A percentile compares a stretch with the other conserved stretches of the same genome.
phyloP scores from a whole-genome alignment of 306 rosid genomes.

The Begonia masoniana region DNA sequence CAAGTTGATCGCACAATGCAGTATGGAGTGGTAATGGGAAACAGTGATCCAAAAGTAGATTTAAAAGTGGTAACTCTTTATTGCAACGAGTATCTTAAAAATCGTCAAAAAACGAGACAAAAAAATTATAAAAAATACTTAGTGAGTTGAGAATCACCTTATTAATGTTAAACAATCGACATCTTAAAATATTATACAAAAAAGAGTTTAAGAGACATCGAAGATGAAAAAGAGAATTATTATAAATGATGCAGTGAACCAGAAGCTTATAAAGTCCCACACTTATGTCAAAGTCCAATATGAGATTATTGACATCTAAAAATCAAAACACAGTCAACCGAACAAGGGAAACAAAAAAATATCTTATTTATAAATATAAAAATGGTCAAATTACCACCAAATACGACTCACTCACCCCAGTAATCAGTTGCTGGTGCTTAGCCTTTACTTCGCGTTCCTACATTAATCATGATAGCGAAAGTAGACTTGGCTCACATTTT shows the following conservation, averaged over 20 bases:
- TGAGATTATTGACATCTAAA: conserved; percentile 72
- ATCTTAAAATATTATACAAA: no score
- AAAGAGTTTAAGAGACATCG: conserved; percentile 22
- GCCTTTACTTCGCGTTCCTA: conserved; percentile 99
- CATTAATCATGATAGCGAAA: no score
- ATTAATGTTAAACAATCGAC: no score
- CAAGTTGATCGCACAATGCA: no score
- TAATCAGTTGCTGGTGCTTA: conserved; percentile 88
- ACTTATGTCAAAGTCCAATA: conserved; percentile 80
- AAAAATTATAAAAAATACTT: no score
- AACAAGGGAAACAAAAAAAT: background rate
- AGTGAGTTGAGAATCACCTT: no score
- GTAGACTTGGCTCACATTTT: background rate
- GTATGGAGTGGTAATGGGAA: no score
- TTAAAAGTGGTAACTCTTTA: no score
- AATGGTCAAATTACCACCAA: conserved; percentile 3
- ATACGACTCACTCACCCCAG: conserved; percentile 53
- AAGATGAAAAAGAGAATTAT: conserved; percentile 64
- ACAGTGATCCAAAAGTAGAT: no score
- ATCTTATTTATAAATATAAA: background rate
- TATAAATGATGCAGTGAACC: conserved; percentile 69
- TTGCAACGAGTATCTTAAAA: no score
- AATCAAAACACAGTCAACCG: conserved; percentile 11
- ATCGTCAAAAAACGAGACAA: no score
- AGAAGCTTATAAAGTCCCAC: conserved; percentile 94